phyloP scores from a whole-genome alignment of 1,284 basidiomycete species.

The Exobasidium cylindrosporum region DNA sequence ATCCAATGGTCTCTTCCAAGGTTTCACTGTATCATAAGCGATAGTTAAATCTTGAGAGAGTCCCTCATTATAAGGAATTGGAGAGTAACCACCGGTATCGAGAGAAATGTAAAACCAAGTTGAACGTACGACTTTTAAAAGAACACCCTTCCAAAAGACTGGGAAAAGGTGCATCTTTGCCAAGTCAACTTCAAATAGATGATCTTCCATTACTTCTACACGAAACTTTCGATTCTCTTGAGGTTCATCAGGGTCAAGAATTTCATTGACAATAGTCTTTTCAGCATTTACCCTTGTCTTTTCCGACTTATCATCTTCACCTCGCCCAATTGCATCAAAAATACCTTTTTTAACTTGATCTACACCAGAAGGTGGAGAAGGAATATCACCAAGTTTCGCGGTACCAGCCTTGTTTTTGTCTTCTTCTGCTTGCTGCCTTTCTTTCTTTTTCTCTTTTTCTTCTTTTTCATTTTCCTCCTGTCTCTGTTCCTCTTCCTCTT shows the following conservation, averaged over 20 bases:
- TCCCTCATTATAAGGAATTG: conserved; percentile 45
- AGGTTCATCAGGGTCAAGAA: conserved; percentile 47
- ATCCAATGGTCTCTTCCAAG: conserved; percentile 37
- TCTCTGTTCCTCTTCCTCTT: conserved; percentile 15
- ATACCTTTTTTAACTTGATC: conserved; percentile 27
- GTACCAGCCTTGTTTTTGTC: not conserved
- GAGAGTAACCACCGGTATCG: conserved; percentile 34
- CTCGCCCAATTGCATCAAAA: conserved; percentile 13
- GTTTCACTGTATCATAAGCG: conserved; percentile 53
- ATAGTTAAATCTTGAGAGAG: conserved; percentile 53
- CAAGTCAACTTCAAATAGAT: conserved; percentile 51
- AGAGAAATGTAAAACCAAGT: conserved; percentile 56
- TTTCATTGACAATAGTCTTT: conserved; percentile 29
- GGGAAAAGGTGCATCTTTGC: conserved; percentile 51
- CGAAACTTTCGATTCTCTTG: conserved; percentile 25
- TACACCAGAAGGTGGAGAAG: conserved; percentile 30
- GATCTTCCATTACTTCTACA: conserved; percentile 51
- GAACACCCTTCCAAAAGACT: conserved; percentile 55
- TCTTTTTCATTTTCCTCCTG: conserved; percentile 10
- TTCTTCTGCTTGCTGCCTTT: not conserved
- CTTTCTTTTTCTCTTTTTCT: not conserved
- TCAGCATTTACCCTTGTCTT: conserved; percentile 1
- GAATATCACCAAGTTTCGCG: not conserved
- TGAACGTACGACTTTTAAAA: conserved; percentile 50
- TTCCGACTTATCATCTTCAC: not conserved